Base-by-base conservation (phyloP, 345 rosid genomes). In the Eutrema japonicum region DNA sequence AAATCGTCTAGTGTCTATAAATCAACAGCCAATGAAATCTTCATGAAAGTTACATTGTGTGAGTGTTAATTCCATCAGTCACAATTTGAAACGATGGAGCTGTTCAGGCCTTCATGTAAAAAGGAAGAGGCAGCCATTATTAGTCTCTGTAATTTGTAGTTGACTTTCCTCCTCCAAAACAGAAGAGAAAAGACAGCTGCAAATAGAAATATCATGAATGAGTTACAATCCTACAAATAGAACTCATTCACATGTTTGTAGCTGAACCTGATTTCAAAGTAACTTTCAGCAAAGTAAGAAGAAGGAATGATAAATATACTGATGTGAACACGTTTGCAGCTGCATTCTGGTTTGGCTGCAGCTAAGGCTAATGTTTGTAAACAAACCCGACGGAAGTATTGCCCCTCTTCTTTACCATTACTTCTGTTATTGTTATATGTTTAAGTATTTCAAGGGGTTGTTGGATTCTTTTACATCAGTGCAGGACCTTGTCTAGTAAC, bases 371-470 rank as follows among this genome's bases (percentile, higher is more conserved):
- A 93, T 93, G 96, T 93, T 93, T 81, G 81, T 82, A 14, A 88
- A 90, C 82, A 93, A 93, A 77, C 97, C 98, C 4, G 97, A 93
- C 66, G 98, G 98, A 85, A 93, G 98, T 93, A 89, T 62, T 58
- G 85, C 78, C 64, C 58, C 47, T 64, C 47, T 40, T 26, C 70
- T 72, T 33, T 42, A 48, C n/a, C 22, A n/a, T 10, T 51, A 36
- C 10, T 48, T 69, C 18, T 69, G 43, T 40, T 69, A 29, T 22
- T 51, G 14, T 61, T 45, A 18, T 47, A 5, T 52, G 69, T 35
- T n/a, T 42, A 26, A 46, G 55, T 67, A 61, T 5, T 66, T 30
- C n/a, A 38, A 62, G 53, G 22, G 58, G n/a, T 18, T 49, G 33
- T 60, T 41, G 29, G 68, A 61, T 48, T 18, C 30, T 7, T 37